Evolutionary conservation across 2,329 filamentous ascomycete genomes (phyloP).

Genomic region (Pseudomassariella vexata): DNA sequence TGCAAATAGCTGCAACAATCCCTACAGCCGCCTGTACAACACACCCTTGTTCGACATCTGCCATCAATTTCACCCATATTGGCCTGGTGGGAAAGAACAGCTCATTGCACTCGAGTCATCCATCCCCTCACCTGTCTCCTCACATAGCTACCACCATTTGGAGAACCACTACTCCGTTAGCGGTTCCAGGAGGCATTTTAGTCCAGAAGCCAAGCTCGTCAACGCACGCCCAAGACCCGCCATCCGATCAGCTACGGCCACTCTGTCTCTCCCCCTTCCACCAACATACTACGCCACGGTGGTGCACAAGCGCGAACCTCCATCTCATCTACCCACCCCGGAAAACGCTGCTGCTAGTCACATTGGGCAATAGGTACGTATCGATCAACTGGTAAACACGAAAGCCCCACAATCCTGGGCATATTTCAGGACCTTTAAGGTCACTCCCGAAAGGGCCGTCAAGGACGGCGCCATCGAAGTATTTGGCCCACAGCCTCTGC

Average conservation of each 20-base stretch:
- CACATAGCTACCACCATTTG: too few relatives aligned
- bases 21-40: constrained; percentile 5
- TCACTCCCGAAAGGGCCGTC: too few relatives aligned
- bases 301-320: constrained; percentile 3
- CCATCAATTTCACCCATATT: background rate
- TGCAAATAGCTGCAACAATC: constrained; percentile 4
- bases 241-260: constrained; percentile 5
- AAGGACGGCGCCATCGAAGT: background rate
- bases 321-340: constrained; percentile 2
- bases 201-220: constrained; percentile 1
- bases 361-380: constrained; percentile 2
- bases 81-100: background rate
- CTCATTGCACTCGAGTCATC: constrained; percentile 1
- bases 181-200: constrained; percentile 3
- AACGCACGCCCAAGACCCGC: constrained; percentile 2
- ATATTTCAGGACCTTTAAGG: too few relatives aligned
- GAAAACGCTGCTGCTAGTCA: constrained; percentile 1
- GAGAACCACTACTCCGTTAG: too few relatives aligned
- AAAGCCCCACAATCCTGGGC: background rate
- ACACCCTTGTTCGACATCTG: constrained; percentile 2
- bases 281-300: too few relatives aligned
- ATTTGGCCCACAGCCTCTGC: background rate
- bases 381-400: constrained; percentile 2
- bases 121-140: too few relatives aligned
- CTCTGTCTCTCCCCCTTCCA: too few relatives aligned